Percentiles rank a stretch among this genome's conserved stretches.
Conservation (phyloP, 805 yeast genomes). For the Candida pseudoglaebosa region DNA sequence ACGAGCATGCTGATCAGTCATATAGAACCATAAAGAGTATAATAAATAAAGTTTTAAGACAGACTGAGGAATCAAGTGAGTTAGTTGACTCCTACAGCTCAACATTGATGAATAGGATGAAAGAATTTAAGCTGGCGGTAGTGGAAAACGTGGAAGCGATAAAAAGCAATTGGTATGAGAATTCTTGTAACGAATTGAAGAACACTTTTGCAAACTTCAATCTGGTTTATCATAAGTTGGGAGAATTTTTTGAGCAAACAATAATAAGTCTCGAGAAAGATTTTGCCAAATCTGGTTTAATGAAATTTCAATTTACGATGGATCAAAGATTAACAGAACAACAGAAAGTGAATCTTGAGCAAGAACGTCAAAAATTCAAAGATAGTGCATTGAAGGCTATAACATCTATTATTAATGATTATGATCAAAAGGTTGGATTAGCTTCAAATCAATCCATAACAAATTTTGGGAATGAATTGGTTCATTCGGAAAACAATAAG, state of each 20-base stretch:
- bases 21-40: background rate
- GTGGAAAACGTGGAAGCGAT: background rate
- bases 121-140: background rate
- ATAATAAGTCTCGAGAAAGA: background rate
- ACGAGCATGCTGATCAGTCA: constrained; percentile 2
- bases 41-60: background rate
- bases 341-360: background rate
- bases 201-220: constrained; percentile 1
- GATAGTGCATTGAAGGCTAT: background rate
- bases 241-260: background rate
- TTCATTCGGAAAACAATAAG: background rate
- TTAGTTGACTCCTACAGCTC: constrained; percentile 4
- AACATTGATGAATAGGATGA: background rate
- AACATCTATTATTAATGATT: background rate
- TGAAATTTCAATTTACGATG: background rate
- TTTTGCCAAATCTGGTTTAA: background rate
- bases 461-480: constrained; percentile 1
- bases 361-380: background rate
- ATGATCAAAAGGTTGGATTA: background rate
- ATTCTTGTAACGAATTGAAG: constrained; percentile 1
- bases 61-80: constrained; percentile 3
- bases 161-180: constrained; percentile 2
- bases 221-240: background rate
- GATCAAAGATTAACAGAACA: background rate
- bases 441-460: background rate